Percentiles rank a stretch among this genome's conserved stretches.
phyloP scores from a whole-genome alignment of 768 basidiomycete species.

The Rubroboletus pulcherrimus region DNA sequence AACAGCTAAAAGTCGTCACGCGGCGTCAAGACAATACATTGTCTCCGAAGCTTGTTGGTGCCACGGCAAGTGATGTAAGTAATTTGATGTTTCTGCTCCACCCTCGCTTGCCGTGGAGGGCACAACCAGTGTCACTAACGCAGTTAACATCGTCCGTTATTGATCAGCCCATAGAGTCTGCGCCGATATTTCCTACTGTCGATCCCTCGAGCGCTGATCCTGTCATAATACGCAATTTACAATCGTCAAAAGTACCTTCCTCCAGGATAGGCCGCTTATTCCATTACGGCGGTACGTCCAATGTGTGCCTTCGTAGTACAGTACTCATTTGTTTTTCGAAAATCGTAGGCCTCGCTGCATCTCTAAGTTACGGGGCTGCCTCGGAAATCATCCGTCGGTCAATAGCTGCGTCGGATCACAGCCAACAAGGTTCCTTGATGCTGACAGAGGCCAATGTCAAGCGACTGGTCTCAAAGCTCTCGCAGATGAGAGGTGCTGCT shows the following conservation, averaged over 20 bases:
- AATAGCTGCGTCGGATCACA: conserved; percentile 34
- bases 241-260: conserved; percentile 87
- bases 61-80: conserved; percentile 6
- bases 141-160: background rate
- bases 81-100: background rate
- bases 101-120: background rate
- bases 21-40: background rate
- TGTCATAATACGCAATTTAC: conserved; percentile 42
- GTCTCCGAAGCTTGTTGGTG: background rate
- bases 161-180: conserved; percentile 3
- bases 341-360: conserved; percentile 80
- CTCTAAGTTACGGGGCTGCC: conserved; percentile 85
- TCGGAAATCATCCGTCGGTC: conserved; percentile 79
- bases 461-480: conserved; percentile 87
- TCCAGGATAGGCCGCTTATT: conserved; percentile 86
- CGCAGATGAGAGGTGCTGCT: conserved; percentile 94
- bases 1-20: too few species aligned
- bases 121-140: background rate
- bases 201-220: background rate
- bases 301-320: background rate
- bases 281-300: conserved; percentile 80
- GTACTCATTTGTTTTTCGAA: background rate
- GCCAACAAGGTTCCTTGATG: conserved; percentile 52
- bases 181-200: background rate
- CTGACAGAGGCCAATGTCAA: conserved; percentile 91